Evolutionary conservation across 352 stramenopile genomes (phyloP).

Genomic region (Phytophthora uliginosa): DNA sequence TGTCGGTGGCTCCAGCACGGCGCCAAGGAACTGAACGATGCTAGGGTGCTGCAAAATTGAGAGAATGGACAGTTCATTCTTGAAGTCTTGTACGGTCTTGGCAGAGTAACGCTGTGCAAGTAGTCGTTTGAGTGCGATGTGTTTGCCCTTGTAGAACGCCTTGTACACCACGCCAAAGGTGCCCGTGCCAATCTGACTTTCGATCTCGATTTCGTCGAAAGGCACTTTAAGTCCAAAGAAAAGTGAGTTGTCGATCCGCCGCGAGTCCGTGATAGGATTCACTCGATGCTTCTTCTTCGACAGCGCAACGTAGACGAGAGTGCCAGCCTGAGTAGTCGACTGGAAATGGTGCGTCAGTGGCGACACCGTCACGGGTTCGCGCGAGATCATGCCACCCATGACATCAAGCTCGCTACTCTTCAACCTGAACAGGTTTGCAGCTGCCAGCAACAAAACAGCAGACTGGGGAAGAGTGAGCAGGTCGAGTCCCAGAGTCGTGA

Average conservation of each 20-base stretch:
- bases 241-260: conserved; percentile 58
- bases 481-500: background rate
- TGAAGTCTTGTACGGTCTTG: conserved; percentile 78
- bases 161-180: conserved; percentile 89
- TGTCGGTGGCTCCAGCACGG: conserved; percentile 73
- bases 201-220: conserved; percentile 75
- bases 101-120: conserved; percentile 62
- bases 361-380: conserved; percentile 65
- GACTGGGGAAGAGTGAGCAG: background rate
- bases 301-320: conserved; percentile 76
- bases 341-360: conserved; percentile 73
- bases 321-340: conserved; percentile 71
- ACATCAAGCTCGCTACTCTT: conserved; percentile 2
- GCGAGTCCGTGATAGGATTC: conserved; percentile 66
- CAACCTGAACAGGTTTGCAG: background rate
- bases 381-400: conserved; percentile 68
- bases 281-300: conserved; percentile 75
- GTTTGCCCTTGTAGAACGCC: conserved; percentile 79
- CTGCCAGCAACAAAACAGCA: background rate
- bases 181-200: conserved; percentile 72
- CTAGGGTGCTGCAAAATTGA: conserved; percentile 81
- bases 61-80: conserved; percentile 88
- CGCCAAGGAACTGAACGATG: conserved; percentile 87
- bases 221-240: conserved; percentile 79
- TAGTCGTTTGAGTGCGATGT: conserved; percentile 76